Base-by-base conservation (phyloP, 306 rosid genomes). In the Luffa acutangula region DNA sequence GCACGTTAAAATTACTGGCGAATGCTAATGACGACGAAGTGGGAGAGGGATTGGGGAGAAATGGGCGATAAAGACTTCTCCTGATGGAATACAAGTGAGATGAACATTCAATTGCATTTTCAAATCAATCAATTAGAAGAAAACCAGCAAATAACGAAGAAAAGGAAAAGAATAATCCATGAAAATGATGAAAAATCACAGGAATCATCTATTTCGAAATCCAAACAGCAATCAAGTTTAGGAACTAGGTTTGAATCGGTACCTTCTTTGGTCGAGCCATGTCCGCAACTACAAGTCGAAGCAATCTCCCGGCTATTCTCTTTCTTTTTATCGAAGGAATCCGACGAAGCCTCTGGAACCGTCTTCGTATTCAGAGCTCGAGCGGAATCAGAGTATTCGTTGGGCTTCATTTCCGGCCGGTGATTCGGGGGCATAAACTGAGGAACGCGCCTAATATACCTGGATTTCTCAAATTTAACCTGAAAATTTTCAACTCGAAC, bases 231-330 rank as follows among this genome's bases (percentile, higher is more conserved):
- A 72, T 9, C 6, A 72, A 46, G 34, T 25, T 48, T 11, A 11
- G 21, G 37, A 73, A 49, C 56, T 59, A 25, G 42, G 81, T 39
- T 56, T 41, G 54, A 25, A 53, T 82, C 14, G 57, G 37, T 77
- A 89, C 92, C 91, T 81, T 65, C 77, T 42, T 78, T 52, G 8
- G 77, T 42, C 17, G 84, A 83, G 51, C 34, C 79, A 39, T 82
- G 76, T 15, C 63, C 15, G 31, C 33, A 10, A 51, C 57, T 33
- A 9, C 25, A 9, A 57, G 72, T 13, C 52, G 43, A 13, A 54
- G 80, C 25, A 34, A n/a, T 25, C 21, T 73, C 56, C 31, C 37
- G 60, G 43, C 17, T 25, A 54, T 33, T 48, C 62, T 71, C 81
- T 9, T 57, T 81, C 56, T 62, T 72, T 77, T n/a, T 25, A 41